phyloP scores from a whole-genome alignment of 2,329 filamentous ascomycete genomes.

The Colletotrichum neosansevieriae region DNA sequence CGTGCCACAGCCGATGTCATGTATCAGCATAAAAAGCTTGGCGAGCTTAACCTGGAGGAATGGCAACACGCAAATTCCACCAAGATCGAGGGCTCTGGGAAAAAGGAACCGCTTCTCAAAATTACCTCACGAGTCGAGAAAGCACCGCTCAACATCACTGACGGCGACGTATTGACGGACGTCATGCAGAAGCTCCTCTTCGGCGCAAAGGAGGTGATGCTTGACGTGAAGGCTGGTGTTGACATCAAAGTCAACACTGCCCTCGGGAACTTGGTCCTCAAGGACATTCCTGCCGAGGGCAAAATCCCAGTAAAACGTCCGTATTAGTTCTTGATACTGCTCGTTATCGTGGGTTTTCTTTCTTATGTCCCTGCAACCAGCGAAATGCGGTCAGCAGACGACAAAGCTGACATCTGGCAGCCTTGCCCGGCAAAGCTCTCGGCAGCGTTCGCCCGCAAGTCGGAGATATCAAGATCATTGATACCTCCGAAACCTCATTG shows the following conservation, averaged over 20 bases:
- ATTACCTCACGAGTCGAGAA: constrained; percentile 83
- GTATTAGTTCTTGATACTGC: constrained; percentile 69
- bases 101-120: constrained; percentile 72
- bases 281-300: constrained; percentile 87
- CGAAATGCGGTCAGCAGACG: constrained; percentile 1
- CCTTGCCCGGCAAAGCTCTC: constrained; percentile 67
- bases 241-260: constrained; percentile 86
- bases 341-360: constrained; percentile 48
- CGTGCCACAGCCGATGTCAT: constrained; percentile 83
- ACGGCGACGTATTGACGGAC: constrained; percentile 82
- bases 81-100: constrained; percentile 68
- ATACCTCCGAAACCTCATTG: constrained; percentile 73
- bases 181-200: constrained; percentile 87
- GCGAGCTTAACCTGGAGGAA: constrained; percentile 79
- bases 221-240: constrained; percentile 83
- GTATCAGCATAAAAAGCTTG: constrained; percentile 83
- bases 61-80: constrained; percentile 90
- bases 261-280: constrained; percentile 83
- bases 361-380: constrained; percentile 35
- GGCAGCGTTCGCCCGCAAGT: constrained; percentile 70
- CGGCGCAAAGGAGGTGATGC: constrained; percentile 73
- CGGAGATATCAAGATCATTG: constrained; percentile 76
- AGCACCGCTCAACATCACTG: constrained; percentile 84
- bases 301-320: constrained; percentile 93
- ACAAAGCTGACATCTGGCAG: constrained; percentile 59